phyloP scores from a whole-genome alignment of 2,329 filamentous ascomycete species.

The Mollisia scopiformis region DNA sequence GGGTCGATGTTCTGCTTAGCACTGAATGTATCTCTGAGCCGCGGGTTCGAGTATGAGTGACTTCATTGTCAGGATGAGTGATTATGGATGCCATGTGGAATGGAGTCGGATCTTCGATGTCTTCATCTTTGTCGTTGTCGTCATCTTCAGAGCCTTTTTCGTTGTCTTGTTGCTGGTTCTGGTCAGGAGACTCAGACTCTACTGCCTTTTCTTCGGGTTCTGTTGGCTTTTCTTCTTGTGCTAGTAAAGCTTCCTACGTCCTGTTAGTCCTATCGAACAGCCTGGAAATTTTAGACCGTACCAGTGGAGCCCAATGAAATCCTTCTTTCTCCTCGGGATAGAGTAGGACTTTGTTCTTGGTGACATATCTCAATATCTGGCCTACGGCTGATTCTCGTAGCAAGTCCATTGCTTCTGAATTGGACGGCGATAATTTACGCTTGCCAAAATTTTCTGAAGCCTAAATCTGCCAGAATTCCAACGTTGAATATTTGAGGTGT shows the following conservation, averaged over 20 bases:
- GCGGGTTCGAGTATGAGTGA: slow-evolving; percentile 1
- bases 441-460: too few species aligned
- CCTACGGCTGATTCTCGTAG: slow-evolving; percentile 17
- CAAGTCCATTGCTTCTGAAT: slow-evolving; percentile 9
- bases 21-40: slow-evolving; percentile 6
- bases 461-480: too few species aligned
- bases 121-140: not conserved
- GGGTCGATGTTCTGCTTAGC: slow-evolving; percentile 16
- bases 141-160: not conserved
- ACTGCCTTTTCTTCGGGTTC: not conserved
- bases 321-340: slow-evolving; percentile 19
- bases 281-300: not conserved
- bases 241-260: slow-evolving; percentile 13
- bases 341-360: slow-evolving; percentile 15
- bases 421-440: not conserved
- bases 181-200: not conserved
- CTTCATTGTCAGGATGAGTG: slow-evolving; percentile 7
- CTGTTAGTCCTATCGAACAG: not conserved
- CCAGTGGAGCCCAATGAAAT: slow-evolving; percentile 17
- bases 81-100: slow-evolving; percentile 9
- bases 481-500: too few species aligned
- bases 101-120: slow-evolving; percentile 7
- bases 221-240: slow-evolving; percentile 3
- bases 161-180: not conserved
- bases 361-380: slow-evolving; percentile 17